These are phyloP conservation scores for Xylaria sp. DNA, from an alignment of 2,329 filamentous ascomycete genomes.

Conservation along the genomic window DNA sequence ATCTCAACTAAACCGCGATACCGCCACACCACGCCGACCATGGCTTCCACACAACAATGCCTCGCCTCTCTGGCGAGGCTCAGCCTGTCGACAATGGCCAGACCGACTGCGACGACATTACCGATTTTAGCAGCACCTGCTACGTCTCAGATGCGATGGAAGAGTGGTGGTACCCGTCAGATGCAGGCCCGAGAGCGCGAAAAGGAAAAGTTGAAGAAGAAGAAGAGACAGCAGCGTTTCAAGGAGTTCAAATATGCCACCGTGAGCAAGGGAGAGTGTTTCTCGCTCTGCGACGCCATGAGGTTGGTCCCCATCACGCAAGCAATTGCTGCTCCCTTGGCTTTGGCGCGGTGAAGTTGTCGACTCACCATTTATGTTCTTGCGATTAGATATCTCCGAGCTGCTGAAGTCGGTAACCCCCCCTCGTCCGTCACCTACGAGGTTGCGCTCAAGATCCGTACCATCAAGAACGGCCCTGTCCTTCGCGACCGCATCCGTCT, in stretches of 20 bases:
- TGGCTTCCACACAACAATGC: conserved; percentile 50
- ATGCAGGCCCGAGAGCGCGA: conserved; percentile 42
- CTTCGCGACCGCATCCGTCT: conserved; percentile 83
- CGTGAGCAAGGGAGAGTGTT: conserved; percentile 63
- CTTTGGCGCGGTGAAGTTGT: not conserved
- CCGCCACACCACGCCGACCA: conserved; percentile 26
- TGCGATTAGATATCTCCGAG: conserved; percentile 72
- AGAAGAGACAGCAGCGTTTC: conserved; percentile 58
- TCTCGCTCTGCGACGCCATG: conserved; percentile 86
- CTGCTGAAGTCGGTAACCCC: conserved; percentile 80
- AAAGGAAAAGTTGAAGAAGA: conserved; percentile 51
- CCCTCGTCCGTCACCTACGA: conserved; percentile 80
- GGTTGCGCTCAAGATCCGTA: conserved; percentile 73
- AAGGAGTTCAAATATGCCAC: conserved; percentile 59
- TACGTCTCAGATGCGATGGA: conserved; percentile 41
- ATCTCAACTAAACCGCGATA: not conserved
- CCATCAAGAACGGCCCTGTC: conserved; percentile 77
- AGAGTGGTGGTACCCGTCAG: conserved; percentile 27
- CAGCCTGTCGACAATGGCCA: conserved; percentile 38
- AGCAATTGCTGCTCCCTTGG: not conserved
- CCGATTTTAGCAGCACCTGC: conserved; percentile 47
- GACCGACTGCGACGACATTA: conserved; percentile 41
- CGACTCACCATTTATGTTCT: not conserved
- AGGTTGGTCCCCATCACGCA: conserved; percentile 48
- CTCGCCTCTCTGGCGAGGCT: conserved; percentile 51